A percentile compares a stretch with the other conserved stretches of the same genome.
Evolutionary conservation across 2,329 filamentous ascomycete species (phyloP).

Genomic region (Apiospora aurea): DNA sequence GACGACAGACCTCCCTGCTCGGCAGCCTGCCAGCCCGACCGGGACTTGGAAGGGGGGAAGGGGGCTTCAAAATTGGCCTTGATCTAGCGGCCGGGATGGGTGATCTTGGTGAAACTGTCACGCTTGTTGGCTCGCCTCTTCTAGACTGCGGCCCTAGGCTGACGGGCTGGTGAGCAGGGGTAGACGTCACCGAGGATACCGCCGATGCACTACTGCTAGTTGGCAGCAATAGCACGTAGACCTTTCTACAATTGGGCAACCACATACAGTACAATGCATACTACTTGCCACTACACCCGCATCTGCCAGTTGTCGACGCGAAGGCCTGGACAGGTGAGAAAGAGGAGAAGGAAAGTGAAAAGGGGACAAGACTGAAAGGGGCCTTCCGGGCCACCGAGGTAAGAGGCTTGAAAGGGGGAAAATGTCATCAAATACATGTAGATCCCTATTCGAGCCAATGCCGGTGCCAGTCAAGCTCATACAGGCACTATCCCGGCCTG

Average conservation of each 20-base stretch:
- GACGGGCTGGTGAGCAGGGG: neutral
- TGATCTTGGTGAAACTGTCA: neutral
- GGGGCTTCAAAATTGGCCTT: neutral
- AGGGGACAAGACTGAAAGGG: neutral
- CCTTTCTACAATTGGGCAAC: neutral
- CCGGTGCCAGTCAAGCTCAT: neutral
- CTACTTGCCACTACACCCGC: no score
- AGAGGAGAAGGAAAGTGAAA: neutral
- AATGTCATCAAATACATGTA: neutral
- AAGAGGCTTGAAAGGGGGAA: neutral
- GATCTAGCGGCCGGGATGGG: neutral
- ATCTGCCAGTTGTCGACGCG: neutral
- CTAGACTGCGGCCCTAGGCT: neutral
- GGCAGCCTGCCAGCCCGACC: neutral
- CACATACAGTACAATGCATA: neutral
- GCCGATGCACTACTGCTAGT: neutral
- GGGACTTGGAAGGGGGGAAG: neutral
- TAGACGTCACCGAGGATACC: slow-evolving; percentile 5
- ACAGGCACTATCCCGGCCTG: slow-evolving; percentile 1
- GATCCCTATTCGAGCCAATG: neutral
- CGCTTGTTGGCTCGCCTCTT: neutral
- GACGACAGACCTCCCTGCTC: slow-evolving; percentile 5
- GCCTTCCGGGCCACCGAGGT: neutral
- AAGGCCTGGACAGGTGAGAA: no score
- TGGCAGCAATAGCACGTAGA: neutral